phyloP scores from a whole-genome alignment of 2,329 filamentous ascomycete genomes.

The Xylariaceae sp. region DNA sequence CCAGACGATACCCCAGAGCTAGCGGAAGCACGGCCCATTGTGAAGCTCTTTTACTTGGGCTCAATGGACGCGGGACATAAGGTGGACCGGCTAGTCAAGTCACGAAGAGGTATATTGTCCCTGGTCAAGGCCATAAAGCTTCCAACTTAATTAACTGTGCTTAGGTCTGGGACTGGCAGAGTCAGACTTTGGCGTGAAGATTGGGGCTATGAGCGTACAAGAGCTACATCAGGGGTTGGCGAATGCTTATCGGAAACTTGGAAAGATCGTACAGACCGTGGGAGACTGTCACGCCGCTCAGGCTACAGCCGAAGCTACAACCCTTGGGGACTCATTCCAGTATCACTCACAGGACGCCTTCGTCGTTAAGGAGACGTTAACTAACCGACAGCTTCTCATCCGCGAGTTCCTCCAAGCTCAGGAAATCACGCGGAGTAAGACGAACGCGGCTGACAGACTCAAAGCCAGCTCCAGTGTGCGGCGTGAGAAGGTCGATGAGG shows the following conservation, averaged over 20 bases:
- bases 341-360: conserved; percentile 96
- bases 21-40: conserved; percentile 84
- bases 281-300: conserved; percentile 97
- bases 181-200: conserved; percentile 90
- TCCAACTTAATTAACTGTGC: conserved; percentile 31
- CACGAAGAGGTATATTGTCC: conserved; percentile 74
- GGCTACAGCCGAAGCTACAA: conserved; percentile 94
- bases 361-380: conserved; percentile 97
- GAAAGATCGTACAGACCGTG: conserved; percentile 89
- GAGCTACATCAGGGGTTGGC: conserved; percentile 88
- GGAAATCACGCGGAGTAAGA: conserved; percentile 80
- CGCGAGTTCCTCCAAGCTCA: conserved; percentile 93
- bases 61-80: conserved; percentile 98
- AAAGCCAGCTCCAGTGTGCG: conserved; percentile 87
- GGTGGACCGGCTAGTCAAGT: conserved; percentile 91
- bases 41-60: conserved; percentile 94
- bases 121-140: conserved; percentile 7
- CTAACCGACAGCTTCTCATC: conserved; percentile 94
- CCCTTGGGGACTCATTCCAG: conserved; percentile 88
- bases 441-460: conserved; percentile 85
- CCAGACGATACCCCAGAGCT: conserved; percentile 97
- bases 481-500: conserved; percentile 96
- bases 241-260: conserved; percentile 93
- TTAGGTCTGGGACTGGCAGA: conserved; percentile 91
- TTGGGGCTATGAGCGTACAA: conserved; percentile 85